A percentile compares a stretch with the other conserved stretches of the same genome.
Evolutionary conservation across 148 eudicot species (phyloP).

Genomic region (Pharnaceum exiguum): DNA sequence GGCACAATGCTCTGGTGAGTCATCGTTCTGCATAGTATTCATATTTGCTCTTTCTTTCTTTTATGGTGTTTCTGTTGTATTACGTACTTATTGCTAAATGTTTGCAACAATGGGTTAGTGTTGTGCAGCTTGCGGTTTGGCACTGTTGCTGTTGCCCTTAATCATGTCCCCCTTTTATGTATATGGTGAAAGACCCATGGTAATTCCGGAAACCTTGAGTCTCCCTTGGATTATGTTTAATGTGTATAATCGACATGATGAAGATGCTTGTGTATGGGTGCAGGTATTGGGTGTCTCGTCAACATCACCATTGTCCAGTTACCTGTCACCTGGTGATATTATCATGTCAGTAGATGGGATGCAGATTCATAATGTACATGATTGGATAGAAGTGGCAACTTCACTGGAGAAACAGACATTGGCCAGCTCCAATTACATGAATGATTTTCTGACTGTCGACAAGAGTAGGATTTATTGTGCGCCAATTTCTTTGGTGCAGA

Average conservation of each 20-base stretch:
- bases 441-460: conserved; percentile 15
- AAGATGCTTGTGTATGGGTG: not conserved
- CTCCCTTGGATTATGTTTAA: not conserved
- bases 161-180: conserved; percentile 65
- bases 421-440: conserved; percentile 18
- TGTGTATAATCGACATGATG: not conserved
- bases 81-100: conserved; percentile 19
- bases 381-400: conserved; percentile 57
- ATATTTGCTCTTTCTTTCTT: not conserved
- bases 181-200: conserved; percentile 74
- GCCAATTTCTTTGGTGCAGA: conserved; percentile 49
- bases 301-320: conserved; percentile 53
- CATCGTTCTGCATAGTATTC: not conserved
- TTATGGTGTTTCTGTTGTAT: not conserved
- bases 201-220: conserved; percentile 20
- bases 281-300: conserved; percentile 76
- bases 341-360: conserved; percentile 58
- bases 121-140: conserved; percentile 76
- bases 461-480: conserved; percentile 58
- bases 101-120: conserved; percentile 39
- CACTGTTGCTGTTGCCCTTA: conserved; percentile 64
- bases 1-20: conserved; percentile 96
- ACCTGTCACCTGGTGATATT: conserved; percentile 71
- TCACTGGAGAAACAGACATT: conserved; percentile 34
- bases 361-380: conserved; percentile 39